A percentile compares a stretch with the other conserved stretches of the same genome.
Conservation (phyloP, 257 asterid species). For the Thymus mandschuricus region DNA sequence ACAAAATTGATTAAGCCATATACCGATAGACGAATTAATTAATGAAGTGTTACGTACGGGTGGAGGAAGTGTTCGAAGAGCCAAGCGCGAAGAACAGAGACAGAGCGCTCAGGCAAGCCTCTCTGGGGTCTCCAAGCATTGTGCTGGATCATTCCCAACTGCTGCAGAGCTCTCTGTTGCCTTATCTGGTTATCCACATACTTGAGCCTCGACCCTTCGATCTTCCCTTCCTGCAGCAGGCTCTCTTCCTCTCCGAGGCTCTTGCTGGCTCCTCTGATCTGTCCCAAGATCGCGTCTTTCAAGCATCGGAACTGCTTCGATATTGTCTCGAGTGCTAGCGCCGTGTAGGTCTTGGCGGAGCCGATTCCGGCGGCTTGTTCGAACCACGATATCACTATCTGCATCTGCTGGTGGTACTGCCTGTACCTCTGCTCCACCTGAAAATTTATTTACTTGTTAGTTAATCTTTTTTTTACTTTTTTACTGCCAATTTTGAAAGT, state of each 20-base stretch:
- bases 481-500: conserved; percentile 7
- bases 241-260: conserved; percentile 83
- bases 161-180: conserved; percentile 94
- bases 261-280: conserved; percentile 68
- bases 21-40: no score
- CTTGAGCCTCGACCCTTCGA: conserved; percentile 83
- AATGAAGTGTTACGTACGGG: conserved; percentile 53
- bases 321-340: conserved; percentile 85
- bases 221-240: conserved; percentile 44
- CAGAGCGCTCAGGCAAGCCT: conserved; percentile 95
- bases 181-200: conserved; percentile 84
- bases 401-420: conserved; percentile 96
- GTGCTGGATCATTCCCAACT: conserved; percentile 96
- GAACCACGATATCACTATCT: conserved; percentile 80
- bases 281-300: conserved; percentile 83
- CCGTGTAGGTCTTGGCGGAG: conserved; percentile 86
- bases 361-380: conserved; percentile 92
- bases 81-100: conserved; percentile 97
- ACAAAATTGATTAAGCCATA: no score
- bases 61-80: conserved; percentile 97
- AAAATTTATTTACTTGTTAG: neutral
- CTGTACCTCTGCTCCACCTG: conserved; percentile 97
- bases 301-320: conserved; percentile 95
- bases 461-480: no score
- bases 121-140: conserved; percentile 99